Evolutionary conservation across 78 protist species (phyloP).

Genomic region (Diacronema lutheri): DNA sequence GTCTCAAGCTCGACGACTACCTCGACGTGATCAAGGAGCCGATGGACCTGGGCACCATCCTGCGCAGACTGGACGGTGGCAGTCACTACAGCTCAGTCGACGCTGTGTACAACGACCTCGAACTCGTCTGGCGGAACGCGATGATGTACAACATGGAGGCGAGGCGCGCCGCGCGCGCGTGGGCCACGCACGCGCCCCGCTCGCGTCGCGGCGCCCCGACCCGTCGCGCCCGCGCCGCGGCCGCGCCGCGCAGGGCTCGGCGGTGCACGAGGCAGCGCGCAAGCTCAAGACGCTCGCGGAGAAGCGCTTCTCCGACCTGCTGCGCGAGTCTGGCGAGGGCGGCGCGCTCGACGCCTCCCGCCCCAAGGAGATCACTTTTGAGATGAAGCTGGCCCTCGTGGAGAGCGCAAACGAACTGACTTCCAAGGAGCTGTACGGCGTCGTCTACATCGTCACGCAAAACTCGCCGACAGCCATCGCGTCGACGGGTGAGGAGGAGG

Average conservation of each 20-base stretch:
- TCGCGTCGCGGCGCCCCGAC: not conserved
- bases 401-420: not conserved
- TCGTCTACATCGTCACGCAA: not conserved
- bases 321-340: not conserved
- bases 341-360: not conserved
- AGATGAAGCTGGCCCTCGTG: not conserved
- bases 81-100: not conserved
- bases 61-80: not conserved
- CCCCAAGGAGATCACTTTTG: conserved; percentile 1
- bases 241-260: not conserved
- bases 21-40: conserved; percentile 16
- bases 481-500: not conserved
- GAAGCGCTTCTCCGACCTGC: not conserved
- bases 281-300: not conserved
- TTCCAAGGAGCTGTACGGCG: conserved; percentile 12
- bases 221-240: no score
- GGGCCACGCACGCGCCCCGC: no score
- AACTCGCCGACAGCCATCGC: not conserved
- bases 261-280: not conserved
- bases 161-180: no score
- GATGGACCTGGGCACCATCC: conserved; percentile 27
- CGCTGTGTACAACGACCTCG: not conserved
- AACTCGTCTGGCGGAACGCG: not conserved
- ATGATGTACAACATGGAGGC: not conserved
- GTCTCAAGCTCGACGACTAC: conserved; percentile 15